Conservation (phyloP, 2,329 filamentous ascomycete genomes). For the Aureobasidium sp. region DNA sequence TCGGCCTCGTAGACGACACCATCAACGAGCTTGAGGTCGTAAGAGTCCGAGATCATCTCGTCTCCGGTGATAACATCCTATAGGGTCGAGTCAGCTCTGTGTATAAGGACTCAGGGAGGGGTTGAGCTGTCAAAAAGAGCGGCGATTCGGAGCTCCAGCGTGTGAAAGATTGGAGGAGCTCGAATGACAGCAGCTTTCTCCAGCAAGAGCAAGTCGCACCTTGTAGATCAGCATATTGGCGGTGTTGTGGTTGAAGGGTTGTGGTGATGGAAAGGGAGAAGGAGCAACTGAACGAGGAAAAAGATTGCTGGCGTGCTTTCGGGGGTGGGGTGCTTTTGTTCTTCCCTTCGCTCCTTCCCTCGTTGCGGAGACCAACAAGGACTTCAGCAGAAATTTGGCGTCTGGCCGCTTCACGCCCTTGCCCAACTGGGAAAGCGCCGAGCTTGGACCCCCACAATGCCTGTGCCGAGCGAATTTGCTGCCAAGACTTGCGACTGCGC, state of each 20-base stretch:
- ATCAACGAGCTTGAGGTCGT: conserved; percentile 72
- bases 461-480: conserved; percentile 4
- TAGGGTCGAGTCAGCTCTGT: conserved; percentile 15
- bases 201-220: conserved; percentile 33
- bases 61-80: conserved; percentile 86
- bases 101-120: conserved; percentile 18
- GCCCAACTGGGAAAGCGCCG: conserved; percentile 5
- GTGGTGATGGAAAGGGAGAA: conserved; percentile 11
- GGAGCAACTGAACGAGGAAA: neutral
- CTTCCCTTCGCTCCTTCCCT: neutral
- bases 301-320: neutral
- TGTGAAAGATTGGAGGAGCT: neutral
- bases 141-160: neutral
- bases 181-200: conserved; percentile 15
- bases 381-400: neutral
- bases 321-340: conserved; percentile 14
- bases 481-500: conserved; percentile 4
- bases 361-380: neutral
- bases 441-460: conserved; percentile 10
- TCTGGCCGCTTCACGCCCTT: conserved; percentile 4
- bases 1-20: conserved; percentile 82
- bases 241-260: conserved; percentile 16
- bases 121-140: neutral
- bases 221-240: conserved; percentile 53
- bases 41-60: conserved; percentile 96